A percentile compares a stretch with the other conserved stretches of the same genome.
Evolutionary conservation across 2,329 filamentous ascomycete genomes (phyloP).

Genomic region (Aspergillus proliferans): DNA sequence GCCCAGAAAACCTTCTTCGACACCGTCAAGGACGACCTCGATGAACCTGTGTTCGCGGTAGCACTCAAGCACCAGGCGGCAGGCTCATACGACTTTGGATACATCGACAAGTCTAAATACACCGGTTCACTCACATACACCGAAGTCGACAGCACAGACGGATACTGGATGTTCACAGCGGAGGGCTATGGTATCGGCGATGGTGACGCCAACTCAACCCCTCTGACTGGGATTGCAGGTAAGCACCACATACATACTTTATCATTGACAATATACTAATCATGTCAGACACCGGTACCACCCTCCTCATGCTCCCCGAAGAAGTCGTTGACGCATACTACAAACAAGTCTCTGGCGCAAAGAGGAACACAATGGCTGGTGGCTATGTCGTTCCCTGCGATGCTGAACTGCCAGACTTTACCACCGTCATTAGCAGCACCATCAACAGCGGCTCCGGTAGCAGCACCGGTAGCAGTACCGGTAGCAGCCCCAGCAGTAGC

Average conservation of each 20-base stretch:
- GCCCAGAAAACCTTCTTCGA: slow-evolving; percentile 56
- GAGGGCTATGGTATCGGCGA: slow-evolving; percentile 52
- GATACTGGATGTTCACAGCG: slow-evolving; percentile 59
- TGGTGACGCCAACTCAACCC: slow-evolving; percentile 28
- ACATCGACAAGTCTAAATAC: slow-evolving; percentile 55
- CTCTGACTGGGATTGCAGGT: slow-evolving; percentile 52
- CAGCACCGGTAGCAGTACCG: neutral
- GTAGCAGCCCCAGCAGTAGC: neutral
- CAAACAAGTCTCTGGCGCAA: slow-evolving; percentile 47
- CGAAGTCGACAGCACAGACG: slow-evolving; percentile 50
- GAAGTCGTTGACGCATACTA: slow-evolving; percentile 56
- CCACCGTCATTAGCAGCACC: slow-evolving; percentile 37
- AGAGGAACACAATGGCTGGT: slow-evolving; percentile 43
- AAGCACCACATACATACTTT: slow-evolving; percentile 1
- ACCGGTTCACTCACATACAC: slow-evolving; percentile 53
- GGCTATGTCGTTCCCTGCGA: slow-evolving; percentile 53
- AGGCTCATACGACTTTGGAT: slow-evolving; percentile 54
- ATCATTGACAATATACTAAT: neutral
- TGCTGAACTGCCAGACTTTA: slow-evolving; percentile 48
- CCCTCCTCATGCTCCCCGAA: slow-evolving; percentile 55
- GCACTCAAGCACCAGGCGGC: slow-evolving; percentile 49
- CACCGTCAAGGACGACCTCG: slow-evolving; percentile 48
- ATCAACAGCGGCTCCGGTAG: neutral
- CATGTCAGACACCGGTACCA: slow-evolving; percentile 59
- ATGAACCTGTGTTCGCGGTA: slow-evolving; percentile 49